phyloP scores from a whole-genome alignment of 2,329 filamentous ascomycete species.

The Septoria petroselini region DNA sequence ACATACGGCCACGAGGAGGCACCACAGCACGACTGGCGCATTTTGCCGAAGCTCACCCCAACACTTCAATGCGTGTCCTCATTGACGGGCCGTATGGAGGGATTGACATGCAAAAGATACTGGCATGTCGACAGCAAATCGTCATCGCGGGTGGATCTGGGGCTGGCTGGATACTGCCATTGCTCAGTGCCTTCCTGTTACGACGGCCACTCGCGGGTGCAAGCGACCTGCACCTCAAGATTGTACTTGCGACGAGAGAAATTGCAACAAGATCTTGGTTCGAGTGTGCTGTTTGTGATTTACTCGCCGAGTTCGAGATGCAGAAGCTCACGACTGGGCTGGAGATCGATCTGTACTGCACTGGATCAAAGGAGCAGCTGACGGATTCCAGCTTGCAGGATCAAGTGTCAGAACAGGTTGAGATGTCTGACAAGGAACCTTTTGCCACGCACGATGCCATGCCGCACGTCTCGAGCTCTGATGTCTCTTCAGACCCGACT shows the following conservation, averaged over 20 bases:
- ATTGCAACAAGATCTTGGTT: conserved; percentile 39
- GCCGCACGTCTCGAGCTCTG: conserved; percentile 13
- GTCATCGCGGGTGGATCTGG: conserved; percentile 57
- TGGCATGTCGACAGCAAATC: conserved; percentile 45
- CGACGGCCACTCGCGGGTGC: conserved; percentile 11
- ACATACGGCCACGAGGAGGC: conserved; percentile 51
- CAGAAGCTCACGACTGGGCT: conserved; percentile 17
- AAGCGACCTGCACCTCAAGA: conserved; percentile 2
- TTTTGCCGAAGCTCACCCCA: conserved; percentile 35
- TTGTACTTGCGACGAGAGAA: conserved; percentile 39
- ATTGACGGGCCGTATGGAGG: conserved; percentile 61
- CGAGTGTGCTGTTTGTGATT: conserved; percentile 31
- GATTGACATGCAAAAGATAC: conserved; percentile 40
- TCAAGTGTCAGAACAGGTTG: conserved; percentile 12
- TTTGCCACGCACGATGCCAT: not conserved
- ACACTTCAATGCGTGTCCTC: conserved; percentile 44
- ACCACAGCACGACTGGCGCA: conserved; percentile 50
- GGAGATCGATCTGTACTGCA: conserved; percentile 24
- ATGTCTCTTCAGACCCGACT: conserved; percentile 15
- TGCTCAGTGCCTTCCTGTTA: conserved; percentile 43
- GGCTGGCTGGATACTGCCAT: conserved; percentile 51
- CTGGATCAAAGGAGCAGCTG: conserved; percentile 10
- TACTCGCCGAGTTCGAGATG: conserved; percentile 28
- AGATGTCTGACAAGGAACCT: conserved; percentile 6
- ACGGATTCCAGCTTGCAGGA: not conserved